These are phyloP conservation scores for Aphanomyces invadans DNA, from an alignment of 352 stramenopile genomes.

Conservation along the genomic window DNA sequence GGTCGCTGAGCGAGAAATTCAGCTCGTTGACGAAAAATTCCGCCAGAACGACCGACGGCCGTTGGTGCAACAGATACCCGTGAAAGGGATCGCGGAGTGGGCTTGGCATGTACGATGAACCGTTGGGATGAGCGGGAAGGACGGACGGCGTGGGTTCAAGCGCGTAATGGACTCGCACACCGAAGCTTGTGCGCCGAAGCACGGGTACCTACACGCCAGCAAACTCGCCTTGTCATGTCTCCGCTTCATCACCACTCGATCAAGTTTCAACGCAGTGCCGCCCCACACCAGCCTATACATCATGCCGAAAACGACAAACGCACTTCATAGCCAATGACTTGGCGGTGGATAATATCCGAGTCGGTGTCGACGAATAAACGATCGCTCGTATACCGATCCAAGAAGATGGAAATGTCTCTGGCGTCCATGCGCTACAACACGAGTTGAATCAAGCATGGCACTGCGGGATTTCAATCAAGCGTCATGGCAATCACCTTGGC, in stretches of 20 bases:
- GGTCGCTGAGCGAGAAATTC: constrained; percentile 70
- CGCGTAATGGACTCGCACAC: constrained; percentile 30
- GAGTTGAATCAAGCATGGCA: not conserved
- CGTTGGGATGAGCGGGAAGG: not conserved
- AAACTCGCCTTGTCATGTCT: not conserved
- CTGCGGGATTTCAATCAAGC: constrained; percentile 18
- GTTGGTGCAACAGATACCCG: not conserved
- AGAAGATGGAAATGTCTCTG: constrained; percentile 75
- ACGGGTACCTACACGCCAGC: constrained; percentile 38
- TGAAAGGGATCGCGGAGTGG: constrained; percentile 1
- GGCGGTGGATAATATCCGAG: constrained; percentile 40
- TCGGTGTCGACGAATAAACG: constrained; percentile 30
- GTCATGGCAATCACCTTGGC: constrained; percentile 47
- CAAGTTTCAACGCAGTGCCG: too few species aligned
- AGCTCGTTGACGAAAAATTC: constrained; percentile 66
- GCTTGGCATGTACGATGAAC: not conserved
- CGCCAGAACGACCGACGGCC: constrained; percentile 38
- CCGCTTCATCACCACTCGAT: too few species aligned
- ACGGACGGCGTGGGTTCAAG: not conserved
- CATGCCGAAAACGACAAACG: too few species aligned
- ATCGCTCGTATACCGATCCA: constrained; percentile 72
- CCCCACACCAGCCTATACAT: too few species aligned
- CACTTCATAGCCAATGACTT: constrained; percentile 71
- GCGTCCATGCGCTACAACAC: constrained; percentile 43
- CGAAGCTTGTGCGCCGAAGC: constrained; percentile 57